phyloP scores from a whole-genome alignment of 2,329 filamentous ascomycete genomes.

The Phoma herbarum region DNA sequence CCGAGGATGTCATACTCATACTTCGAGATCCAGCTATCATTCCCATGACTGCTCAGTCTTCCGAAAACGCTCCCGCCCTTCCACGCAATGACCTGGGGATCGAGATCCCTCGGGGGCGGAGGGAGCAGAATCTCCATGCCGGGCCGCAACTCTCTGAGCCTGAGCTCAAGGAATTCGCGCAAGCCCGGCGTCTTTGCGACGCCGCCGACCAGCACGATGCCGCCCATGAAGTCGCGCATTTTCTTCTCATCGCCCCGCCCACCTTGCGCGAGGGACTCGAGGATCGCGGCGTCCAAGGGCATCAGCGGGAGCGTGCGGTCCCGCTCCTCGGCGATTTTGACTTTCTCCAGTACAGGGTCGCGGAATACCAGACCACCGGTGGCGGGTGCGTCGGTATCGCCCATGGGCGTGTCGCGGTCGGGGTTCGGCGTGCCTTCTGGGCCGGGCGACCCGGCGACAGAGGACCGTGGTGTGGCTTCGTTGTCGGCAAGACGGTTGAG shows the following conservation, averaged over 20 bases:
- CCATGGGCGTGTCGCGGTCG: slow-evolving; percentile 59
- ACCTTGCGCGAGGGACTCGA: slow-evolving; percentile 87
- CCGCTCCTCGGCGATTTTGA: slow-evolving; percentile 68
- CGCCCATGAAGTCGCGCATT: slow-evolving; percentile 76
- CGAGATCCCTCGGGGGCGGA: slow-evolving; percentile 85
- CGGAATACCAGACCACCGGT: slow-evolving; percentile 46
- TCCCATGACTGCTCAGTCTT: slow-evolving; percentile 77
- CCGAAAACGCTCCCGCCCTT: slow-evolving; percentile 98
- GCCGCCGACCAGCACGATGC: slow-evolving; percentile 53
- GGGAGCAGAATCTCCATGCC: slow-evolving; percentile 70
- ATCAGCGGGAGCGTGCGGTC: slow-evolving; percentile 84
- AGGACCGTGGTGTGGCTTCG: slow-evolving; percentile 82
- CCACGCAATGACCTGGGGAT: slow-evolving; percentile 97
- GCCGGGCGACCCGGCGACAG: slow-evolving; percentile 85
- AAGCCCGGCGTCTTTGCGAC: slow-evolving; percentile 68
- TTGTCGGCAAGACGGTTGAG: slow-evolving; percentile 72
- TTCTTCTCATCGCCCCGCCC: slow-evolving; percentile 91
- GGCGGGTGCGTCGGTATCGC: slow-evolving; percentile 40
- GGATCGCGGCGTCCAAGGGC: slow-evolving; percentile 86
- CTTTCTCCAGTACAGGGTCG: slow-evolving; percentile 59
- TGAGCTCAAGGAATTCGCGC: slow-evolving; percentile 82
- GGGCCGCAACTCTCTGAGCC: slow-evolving; percentile 71
- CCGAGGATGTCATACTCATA: slow-evolving; percentile 90
- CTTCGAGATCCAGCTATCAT: slow-evolving; percentile 92
- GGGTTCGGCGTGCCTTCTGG: slow-evolving; percentile 85